A percentile compares a stretch with the other conserved stretches of the same genome.
Evolutionary conservation across 257 asterid genomes (phyloP).

Genomic region (Avicennia marina): DNA sequence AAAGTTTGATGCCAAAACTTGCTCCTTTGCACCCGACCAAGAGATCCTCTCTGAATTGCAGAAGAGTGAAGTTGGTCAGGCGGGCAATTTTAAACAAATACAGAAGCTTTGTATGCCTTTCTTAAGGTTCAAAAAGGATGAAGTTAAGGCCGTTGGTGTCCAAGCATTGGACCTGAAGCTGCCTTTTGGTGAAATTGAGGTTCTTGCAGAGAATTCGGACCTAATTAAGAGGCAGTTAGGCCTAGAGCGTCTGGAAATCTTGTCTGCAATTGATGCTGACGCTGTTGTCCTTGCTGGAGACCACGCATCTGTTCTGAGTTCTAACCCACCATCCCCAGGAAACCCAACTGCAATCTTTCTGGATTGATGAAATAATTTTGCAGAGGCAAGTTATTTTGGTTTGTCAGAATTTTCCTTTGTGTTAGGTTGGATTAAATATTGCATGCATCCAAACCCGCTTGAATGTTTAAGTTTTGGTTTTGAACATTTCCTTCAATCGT

Average conservation of each 20-base stretch:
- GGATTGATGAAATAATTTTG: too few species aligned
- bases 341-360: conserved; percentile 70
- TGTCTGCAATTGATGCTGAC: conserved; percentile 44
- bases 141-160: conserved; percentile 61
- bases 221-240: conserved; percentile 79
- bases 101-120: conserved; percentile 91
- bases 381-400: too few species aligned
- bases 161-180: conserved; percentile 78
- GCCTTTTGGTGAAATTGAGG: conserved; percentile 86
- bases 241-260: conserved; percentile 53
- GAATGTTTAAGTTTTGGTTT: too few species aligned
- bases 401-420: too few species aligned
- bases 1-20: conserved; percentile 43
- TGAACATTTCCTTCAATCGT: too few species aligned
- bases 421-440: too few species aligned
- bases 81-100: conserved; percentile 55
- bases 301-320: conserved; percentile 43
- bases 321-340: conserved; percentile 90
- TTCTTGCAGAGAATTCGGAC: conserved; percentile 60
- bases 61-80: conserved; percentile 55
- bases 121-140: conserved; percentile 84
- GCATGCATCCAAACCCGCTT: too few species aligned
- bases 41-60: conserved; percentile 71
- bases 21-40: conserved; percentile 68
- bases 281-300: conserved; percentile 54